Percentiles rank a stretch among this genome's conserved stretches.
Evolutionary conservation across 495 filamentous ascomycete genomes (phyloP).

Genomic region (Halenospora varia): DNA sequence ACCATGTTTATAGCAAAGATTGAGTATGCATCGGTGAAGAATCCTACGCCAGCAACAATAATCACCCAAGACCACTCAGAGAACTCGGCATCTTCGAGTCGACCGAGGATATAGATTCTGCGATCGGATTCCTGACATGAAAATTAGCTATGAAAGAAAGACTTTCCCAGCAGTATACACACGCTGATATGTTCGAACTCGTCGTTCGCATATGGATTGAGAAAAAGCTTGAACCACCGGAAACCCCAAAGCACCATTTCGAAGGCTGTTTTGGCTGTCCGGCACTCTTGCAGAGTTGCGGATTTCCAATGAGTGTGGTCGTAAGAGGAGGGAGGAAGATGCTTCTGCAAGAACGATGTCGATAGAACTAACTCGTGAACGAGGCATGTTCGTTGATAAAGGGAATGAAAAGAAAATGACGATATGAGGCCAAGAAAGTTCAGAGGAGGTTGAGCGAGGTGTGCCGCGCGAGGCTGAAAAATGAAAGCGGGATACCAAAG

Average conservation of each 20-base stretch:
- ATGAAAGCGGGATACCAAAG: too few relatives aligned
- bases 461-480: too few relatives aligned
- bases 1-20: slow-evolving; percentile 76
- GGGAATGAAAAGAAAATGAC: too few relatives aligned
- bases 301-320: too few relatives aligned
- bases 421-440: too few relatives aligned
- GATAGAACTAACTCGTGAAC: too few relatives aligned
- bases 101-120: slow-evolving; percentile 9
- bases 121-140: slow-evolving; percentile 8
- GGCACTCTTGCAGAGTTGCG: too few relatives aligned
- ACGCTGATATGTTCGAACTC: slow-evolving; percentile 15
- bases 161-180: background rate
- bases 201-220: slow-evolving; percentile 14
- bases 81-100: slow-evolving; percentile 11
- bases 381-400: too few relatives aligned
- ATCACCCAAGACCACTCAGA: slow-evolving; percentile 36
- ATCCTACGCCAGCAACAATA: slow-evolving; percentile 70
- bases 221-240: slow-evolving; percentile 12
- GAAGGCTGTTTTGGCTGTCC: too few relatives aligned
- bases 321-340: too few relatives aligned
- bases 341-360: too few relatives aligned
- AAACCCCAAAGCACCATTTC: slow-evolving; percentile 17
- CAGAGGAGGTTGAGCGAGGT: too few relatives aligned
- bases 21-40: slow-evolving; percentile 76
- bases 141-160: background rate